Conservation (phyloP, 495 filamentous ascomycete species). For the Aspergillus diversus region DNA sequence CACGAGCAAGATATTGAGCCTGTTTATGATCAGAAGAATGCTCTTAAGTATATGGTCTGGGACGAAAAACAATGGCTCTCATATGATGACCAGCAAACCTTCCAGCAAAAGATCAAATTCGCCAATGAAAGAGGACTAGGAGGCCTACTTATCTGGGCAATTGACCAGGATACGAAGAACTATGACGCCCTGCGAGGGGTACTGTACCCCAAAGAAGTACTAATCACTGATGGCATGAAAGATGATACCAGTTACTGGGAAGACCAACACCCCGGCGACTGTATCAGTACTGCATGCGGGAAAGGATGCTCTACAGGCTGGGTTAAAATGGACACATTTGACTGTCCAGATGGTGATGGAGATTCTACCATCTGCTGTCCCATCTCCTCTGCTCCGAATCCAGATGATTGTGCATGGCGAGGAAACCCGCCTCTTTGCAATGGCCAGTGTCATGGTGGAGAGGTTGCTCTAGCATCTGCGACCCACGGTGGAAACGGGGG, state of each 20-base stretch:
- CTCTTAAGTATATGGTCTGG: conserved; percentile 37
- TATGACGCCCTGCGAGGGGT: conserved; percentile 12
- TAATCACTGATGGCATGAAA: conserved; percentile 10
- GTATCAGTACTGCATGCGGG: conserved; percentile 8
- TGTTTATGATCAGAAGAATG: conserved; percentile 25
- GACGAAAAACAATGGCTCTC: conserved; percentile 45
- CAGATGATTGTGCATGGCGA: conserved; percentile 15
- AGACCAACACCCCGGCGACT: conserved; percentile 7
- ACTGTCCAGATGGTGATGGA: conserved; percentile 14
- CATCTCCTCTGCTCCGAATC: conserved; percentile 18
- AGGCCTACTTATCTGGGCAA: conserved; percentile 43
- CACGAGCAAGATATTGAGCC: conserved; percentile 26
- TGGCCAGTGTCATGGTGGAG: conserved; percentile 23
- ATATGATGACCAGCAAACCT: conserved; percentile 46
- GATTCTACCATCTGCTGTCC: conserved; percentile 18
- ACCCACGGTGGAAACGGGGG: conserved; percentile 30
- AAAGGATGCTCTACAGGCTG: conserved; percentile 4
- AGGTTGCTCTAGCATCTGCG: conserved; percentile 23
- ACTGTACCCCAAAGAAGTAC: conserved; percentile 11
- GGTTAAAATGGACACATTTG: conserved; percentile 9
- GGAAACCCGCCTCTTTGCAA: conserved; percentile 22
- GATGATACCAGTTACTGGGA: conserved; percentile 18
- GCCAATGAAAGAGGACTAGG: conserved; percentile 41
- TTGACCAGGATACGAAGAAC: conserved; percentile 25
- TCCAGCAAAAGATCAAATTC: conserved; percentile 43